Conservation (phyloP, 306 rosid genomes). For the Vicia villosa region DNA sequence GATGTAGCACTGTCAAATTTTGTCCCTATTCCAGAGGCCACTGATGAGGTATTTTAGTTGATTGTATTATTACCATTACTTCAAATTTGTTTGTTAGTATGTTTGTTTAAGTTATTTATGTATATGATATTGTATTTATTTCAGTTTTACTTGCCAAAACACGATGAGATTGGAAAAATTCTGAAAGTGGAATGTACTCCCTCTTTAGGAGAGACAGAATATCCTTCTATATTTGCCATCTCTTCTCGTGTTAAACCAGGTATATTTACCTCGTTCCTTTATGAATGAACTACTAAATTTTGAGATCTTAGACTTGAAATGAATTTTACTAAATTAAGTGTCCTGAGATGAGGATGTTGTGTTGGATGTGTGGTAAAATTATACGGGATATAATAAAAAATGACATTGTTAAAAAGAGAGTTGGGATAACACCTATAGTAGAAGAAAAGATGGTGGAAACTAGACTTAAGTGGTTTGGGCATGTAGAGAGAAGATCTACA, state of each 20-base stretch:
- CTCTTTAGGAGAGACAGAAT: slow-evolving; percentile 64
- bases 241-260: slow-evolving; percentile 81
- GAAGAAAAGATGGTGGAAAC: too few relatives aligned
- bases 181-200: slow-evolving; percentile 90
- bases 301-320: slow-evolving; percentile 5
- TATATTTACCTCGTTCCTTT: slow-evolving; percentile 39
- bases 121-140: slow-evolving; percentile 31
- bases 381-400: too few relatives aligned
- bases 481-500: too few relatives aligned
- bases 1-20: slow-evolving; percentile 70
- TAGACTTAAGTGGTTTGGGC: too few relatives aligned
- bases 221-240: slow-evolving; percentile 83
- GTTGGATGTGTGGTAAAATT: too few relatives aligned
- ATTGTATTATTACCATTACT: slow-evolving; percentile 30
- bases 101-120: slow-evolving; percentile 3
- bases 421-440: too few relatives aligned
- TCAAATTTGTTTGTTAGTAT: slow-evolving; percentile 18
- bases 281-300: slow-evolving; percentile 19
- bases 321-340: neutral
- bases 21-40: slow-evolving; percentile 72
- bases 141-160: slow-evolving; percentile 95
- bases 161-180: slow-evolving; percentile 67
- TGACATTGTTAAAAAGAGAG: too few relatives aligned
- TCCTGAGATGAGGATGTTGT: too few relatives aligned
- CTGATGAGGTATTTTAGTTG: slow-evolving; percentile 59